Evolutionary conservation across 805 yeast species (phyloP).

Genomic region (Allodekkera sacchari): DNA sequence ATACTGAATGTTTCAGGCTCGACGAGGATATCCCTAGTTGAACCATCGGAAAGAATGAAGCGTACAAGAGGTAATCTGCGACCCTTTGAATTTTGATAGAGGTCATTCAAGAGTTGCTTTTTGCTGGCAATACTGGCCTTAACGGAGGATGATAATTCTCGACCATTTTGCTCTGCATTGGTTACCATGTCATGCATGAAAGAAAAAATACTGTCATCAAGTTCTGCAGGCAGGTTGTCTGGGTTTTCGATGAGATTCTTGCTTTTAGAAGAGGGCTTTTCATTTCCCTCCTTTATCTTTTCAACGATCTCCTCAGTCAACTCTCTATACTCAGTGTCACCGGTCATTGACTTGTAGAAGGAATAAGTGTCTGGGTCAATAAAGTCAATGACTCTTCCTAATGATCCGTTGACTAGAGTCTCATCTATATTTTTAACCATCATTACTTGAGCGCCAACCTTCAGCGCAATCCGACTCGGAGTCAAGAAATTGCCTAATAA

Average conservation of each 20-base stretch:
- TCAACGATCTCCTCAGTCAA: conserved; percentile 15
- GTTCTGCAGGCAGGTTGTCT: conserved; percentile 13
- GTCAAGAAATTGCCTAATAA: conserved; percentile 54
- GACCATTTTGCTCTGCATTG: conserved; percentile 4
- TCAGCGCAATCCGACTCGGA: conserved; percentile 46
- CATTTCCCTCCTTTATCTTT: conserved; percentile 7
- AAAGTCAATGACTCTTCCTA: conserved; percentile 50
- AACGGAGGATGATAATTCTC: conserved; percentile 16
- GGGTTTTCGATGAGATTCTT: conserved; percentile 13
- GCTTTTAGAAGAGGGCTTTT: conserved; percentile 9
- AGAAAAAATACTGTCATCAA: conserved; percentile 43
- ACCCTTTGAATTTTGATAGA: conserved; percentile 37
- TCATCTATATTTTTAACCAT: conserved; percentile 69
- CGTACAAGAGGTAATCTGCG: conserved; percentile 67
- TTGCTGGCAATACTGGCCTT: conserved; percentile 35
- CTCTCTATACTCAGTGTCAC: conserved; percentile 3
- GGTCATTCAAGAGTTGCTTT: conserved; percentile 30
- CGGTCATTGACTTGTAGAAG: conserved; percentile 24
- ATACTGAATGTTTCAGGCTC: conserved; percentile 77
- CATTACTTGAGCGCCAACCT: conserved; percentile 77
- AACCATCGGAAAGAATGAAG: conserved; percentile 63
- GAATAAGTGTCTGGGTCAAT: conserved; percentile 42
- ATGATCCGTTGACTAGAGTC: conserved; percentile 66
- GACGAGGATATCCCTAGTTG: conserved; percentile 65
- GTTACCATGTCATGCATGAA: conserved; percentile 30